Evolutionary conservation across 371 early-diverging fungal genomes (phyloP).

Genomic region (Entomophthora muscae): DNA sequence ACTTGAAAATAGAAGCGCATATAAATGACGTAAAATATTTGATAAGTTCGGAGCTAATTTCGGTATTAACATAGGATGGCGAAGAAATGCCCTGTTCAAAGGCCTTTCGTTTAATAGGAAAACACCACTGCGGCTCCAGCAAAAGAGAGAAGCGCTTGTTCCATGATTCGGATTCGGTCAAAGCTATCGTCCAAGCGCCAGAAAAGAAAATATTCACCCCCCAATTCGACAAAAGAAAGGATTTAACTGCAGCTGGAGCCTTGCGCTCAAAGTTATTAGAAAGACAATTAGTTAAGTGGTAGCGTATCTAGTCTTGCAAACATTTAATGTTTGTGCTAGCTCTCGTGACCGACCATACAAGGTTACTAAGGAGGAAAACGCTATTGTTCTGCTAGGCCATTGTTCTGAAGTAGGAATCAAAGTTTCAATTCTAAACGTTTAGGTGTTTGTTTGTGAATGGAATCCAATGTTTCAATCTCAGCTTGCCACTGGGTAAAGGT

Average conservation of each 20-base stretch:
- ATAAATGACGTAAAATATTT: slow-evolving; percentile 37
- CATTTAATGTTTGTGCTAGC: not conserved
- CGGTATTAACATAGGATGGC: slow-evolving; percentile 42
- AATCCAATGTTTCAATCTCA: slow-evolving; percentile 42
- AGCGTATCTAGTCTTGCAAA: not conserved
- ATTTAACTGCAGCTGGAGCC: not conserved
- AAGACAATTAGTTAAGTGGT: not conserved
- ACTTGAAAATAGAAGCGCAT: slow-evolving; percentile 74
- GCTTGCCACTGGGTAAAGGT: slow-evolving; percentile 60
- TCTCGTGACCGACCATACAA: not conserved
- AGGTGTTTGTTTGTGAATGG: slow-evolving; percentile 71
- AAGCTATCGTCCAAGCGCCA: slow-evolving; percentile 13
- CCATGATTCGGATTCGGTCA: not conserved
- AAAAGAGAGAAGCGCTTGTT: not conserved
- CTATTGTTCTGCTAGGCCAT: slow-evolving; percentile 38
- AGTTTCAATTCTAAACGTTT: not conserved
- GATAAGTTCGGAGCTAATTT: not conserved
- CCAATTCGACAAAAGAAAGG: not conserved
- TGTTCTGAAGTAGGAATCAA: slow-evolving; percentile 25
- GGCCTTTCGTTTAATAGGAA: slow-evolving; percentile 47
- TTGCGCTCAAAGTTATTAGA: not conserved
- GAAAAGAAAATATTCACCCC: not conserved
- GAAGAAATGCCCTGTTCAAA: slow-evolving; percentile 50
- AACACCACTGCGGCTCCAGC: slow-evolving; percentile 31
- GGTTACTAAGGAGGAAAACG: slow-evolving; percentile 12